Conservation (phyloP, 2,329 filamentous ascomycete species). For the Paramyrothecium roridum region DNA sequence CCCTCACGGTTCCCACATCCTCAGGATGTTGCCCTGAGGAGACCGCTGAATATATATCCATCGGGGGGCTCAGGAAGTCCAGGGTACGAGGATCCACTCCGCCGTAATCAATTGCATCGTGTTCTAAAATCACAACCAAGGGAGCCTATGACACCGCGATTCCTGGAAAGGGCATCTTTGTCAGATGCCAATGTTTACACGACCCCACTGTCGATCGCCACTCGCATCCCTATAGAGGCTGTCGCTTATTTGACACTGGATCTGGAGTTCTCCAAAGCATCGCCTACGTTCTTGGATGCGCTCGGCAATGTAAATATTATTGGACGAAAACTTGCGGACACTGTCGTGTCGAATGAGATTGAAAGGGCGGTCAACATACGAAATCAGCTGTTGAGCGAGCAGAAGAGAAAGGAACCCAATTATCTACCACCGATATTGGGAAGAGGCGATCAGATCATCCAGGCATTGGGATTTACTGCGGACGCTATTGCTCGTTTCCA, state of each 20-base stretch:
- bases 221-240: slow-evolving; percentile 41
- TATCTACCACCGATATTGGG: slow-evolving; percentile 63
- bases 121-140: slow-evolving; percentile 52
- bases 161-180: slow-evolving; percentile 46
- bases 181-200: slow-evolving; percentile 49
- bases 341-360: slow-evolving; percentile 49
- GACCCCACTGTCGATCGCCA: slow-evolving; percentile 36
- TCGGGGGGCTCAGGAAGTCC: slow-evolving; percentile 38
- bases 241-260: slow-evolving; percentile 57
- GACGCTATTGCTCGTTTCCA: slow-evolving; percentile 52
- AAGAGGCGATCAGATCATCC: slow-evolving; percentile 52
- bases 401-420: slow-evolving; percentile 54
- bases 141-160: slow-evolving; percentile 45
- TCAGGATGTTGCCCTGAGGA: slow-evolving; percentile 42
- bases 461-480: slow-evolving; percentile 48
- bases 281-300: slow-evolving; percentile 52
- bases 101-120: slow-evolving; percentile 46
- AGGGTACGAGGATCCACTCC: slow-evolving; percentile 44
- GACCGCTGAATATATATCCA: slow-evolving; percentile 50
- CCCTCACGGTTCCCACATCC: slow-evolving; percentile 42
- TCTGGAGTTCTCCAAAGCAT: slow-evolving; percentile 55
- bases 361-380: slow-evolving; percentile 50
- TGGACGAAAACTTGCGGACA: slow-evolving; percentile 50
- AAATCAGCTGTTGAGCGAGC: slow-evolving; percentile 54
- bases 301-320: slow-evolving; percentile 45